phyloP scores from a whole-genome alignment of 2,329 filamentous ascomycete species.

The Penicillium sp. region DNA sequence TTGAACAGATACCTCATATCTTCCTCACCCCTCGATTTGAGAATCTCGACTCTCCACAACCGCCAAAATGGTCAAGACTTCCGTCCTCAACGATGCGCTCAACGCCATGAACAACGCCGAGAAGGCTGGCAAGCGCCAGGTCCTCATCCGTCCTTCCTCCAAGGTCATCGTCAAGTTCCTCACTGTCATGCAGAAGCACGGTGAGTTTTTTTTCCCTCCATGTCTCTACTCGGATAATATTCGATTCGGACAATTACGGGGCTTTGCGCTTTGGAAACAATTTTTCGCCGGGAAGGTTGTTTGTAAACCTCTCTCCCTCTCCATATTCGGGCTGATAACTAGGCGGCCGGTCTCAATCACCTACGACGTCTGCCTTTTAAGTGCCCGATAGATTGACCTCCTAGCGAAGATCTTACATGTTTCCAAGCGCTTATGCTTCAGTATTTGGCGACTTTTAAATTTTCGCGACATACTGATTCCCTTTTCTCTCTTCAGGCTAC shows the following conservation, averaged over 20 bases:
- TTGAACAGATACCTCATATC: constrained; percentile 35
- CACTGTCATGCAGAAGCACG: constrained; percentile 98
- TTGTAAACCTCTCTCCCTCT: constrained; percentile 4
- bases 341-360: constrained; percentile 80
- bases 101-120: constrained; percentile 99
- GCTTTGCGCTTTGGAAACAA: too few relatives aligned
- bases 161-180: constrained; percentile 99
- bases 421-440: constrained; percentile 54
- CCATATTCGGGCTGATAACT: constrained; percentile 97
- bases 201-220: too few relatives aligned
- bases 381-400: constrained; percentile 87
- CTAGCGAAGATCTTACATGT: constrained; percentile 94
- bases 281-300: neutral
- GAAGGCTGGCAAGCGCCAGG: constrained; percentile 99
- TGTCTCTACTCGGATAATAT: neutral
- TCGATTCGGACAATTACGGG: too few relatives aligned
- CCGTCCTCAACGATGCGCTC: constrained; percentile 98
- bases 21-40: constrained; percentile 41
- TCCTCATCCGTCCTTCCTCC: constrained; percentile 93
- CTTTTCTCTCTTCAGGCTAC: constrained; percentile 61
- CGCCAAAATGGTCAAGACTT: constrained; percentile 97
- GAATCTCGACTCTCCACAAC: constrained; percentile 46
- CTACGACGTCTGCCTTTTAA: constrained; percentile 99
- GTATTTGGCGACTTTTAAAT: constrained; percentile 92
- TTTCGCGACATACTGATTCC: constrained; percentile 73